These are phyloP conservation scores for Penicillium palitans DNA, from an alignment of 2,329 filamentous ascomycete species.

Conservation along the genomic window DNA sequence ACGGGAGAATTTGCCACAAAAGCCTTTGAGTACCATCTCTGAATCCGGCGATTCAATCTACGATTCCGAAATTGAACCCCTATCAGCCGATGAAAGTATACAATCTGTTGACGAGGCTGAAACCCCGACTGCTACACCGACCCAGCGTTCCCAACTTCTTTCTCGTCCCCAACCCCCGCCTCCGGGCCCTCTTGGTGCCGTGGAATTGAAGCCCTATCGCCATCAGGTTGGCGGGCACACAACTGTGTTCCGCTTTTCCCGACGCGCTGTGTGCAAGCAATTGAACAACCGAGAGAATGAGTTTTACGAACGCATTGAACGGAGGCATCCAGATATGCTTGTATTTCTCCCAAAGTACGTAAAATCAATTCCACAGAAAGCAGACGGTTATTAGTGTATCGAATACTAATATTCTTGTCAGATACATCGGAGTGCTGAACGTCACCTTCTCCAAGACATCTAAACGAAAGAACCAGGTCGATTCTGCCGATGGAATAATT, in stretches of 20 bases:
- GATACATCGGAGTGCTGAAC: conserved; percentile 95
- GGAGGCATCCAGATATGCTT: conserved; percentile 82
- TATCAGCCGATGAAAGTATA: conserved; percentile 45
- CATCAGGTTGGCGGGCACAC: conserved; percentile 98
- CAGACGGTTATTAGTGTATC: neutral
- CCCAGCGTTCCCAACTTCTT: conserved; percentile 28
- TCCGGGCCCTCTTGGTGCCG: conserved; percentile 71
- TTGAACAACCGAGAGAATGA: conserved; percentile 97
- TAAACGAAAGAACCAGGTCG: conserved; percentile 54
- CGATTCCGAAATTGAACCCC: conserved; percentile 49
- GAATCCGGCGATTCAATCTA: conserved; percentile 45
- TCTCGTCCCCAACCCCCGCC: conserved; percentile 33
- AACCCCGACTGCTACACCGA: conserved; percentile 50
- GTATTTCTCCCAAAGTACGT: conserved; percentile 82
- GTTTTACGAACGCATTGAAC: conserved; percentile 96
- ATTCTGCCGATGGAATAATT: conserved; percentile 18
- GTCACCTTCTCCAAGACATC: conserved; percentile 87
- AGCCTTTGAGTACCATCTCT: conserved; percentile 38
- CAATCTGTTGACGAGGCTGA: conserved; percentile 54
- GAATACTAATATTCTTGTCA: conserved; percentile 21
- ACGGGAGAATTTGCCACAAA: conserved; percentile 40
- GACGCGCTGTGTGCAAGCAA: conserved; percentile 94
- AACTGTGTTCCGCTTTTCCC: conserved; percentile 92
- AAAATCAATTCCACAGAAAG: neutral
- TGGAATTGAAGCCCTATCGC: conserved; percentile 93